phyloP scores from a whole-genome alignment of 345 rosid species.

The Arabis hirsuta region DNA sequence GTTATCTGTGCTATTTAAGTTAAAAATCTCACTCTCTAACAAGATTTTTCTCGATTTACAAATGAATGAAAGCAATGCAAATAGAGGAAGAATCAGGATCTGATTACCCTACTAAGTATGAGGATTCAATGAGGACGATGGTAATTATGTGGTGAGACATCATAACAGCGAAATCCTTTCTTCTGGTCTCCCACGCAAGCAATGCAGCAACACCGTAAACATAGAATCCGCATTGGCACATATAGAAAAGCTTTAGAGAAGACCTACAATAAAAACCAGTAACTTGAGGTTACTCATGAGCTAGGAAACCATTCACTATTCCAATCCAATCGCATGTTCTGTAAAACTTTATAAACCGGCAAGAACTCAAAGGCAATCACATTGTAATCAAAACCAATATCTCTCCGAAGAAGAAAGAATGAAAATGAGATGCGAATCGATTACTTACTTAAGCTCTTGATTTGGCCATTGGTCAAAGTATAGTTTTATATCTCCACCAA shows the following conservation, averaged over 20 bases:
- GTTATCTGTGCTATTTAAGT: background rate
- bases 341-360: background rate
- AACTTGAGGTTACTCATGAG: constrained; percentile 2
- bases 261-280: constrained; percentile 52
- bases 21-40: background rate
- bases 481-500: constrained; percentile 50
- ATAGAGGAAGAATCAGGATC: constrained; percentile 1
- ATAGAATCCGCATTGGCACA: constrained; percentile 94
- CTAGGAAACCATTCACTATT: background rate
- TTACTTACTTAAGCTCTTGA: constrained; percentile 75
- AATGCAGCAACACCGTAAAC: constrained; percentile 76
- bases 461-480: constrained; percentile 78
- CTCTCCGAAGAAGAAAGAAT: background rate
- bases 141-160: constrained; percentile 95
- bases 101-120: constrained; percentile 69
- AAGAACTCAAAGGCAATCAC: background rate
- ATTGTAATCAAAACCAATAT: background rate
- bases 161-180: constrained; percentile 89
- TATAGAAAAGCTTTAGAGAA: constrained; percentile 64
- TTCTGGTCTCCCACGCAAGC: constrained; percentile 80
- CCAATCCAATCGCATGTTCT: background rate
- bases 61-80: background rate
- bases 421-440: no score
- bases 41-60: background rate
- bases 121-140: constrained; percentile 46